These are phyloP conservation scores for Ogataea parapolymorpha DNA, from an alignment of 805 yeast species.

Conservation along the genomic window DNA sequence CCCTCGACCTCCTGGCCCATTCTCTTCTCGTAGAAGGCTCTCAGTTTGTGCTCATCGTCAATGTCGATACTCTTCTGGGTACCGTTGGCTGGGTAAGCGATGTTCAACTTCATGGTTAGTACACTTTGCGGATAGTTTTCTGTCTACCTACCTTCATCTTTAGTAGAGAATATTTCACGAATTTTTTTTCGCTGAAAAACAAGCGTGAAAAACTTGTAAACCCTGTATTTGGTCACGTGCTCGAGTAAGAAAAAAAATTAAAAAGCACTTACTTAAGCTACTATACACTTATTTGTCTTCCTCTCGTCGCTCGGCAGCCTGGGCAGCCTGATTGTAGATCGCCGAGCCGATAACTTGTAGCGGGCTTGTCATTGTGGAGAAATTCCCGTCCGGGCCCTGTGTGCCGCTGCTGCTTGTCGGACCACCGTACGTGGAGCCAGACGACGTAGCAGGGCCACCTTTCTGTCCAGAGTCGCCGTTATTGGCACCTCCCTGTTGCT, in stretches of 20 bases:
- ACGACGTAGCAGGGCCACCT: background rate
- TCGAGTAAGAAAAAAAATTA: no score
- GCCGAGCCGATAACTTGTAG: constrained; percentile 28
- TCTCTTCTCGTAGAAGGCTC: constrained; percentile 98
- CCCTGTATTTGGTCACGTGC: constrained; percentile 8
- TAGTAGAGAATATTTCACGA: constrained; percentile 12
- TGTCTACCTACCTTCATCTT: constrained; percentile 11
- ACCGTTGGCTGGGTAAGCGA: constrained; percentile 99
- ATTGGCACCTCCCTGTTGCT: background rate
- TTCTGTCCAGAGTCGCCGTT: background rate
- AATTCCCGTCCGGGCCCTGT: constrained; percentile 4
- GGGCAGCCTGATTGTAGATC: constrained; percentile 22
- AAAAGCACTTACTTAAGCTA: background rate
- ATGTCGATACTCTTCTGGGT: constrained; percentile 96
- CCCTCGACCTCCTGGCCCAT: constrained; percentile 99
- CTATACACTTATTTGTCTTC: constrained; percentile 8
- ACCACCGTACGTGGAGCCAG: background rate
- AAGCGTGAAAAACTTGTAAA: constrained; percentile 7
- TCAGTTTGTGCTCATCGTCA: constrained; percentile 98
- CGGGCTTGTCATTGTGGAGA: constrained; percentile 21
- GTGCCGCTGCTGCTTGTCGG: constrained; percentile 8
- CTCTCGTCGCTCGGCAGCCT: constrained; percentile 15
- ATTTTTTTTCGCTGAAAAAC: constrained; percentile 11
- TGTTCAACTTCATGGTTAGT: constrained; percentile 69
- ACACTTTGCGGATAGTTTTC: constrained; percentile 31